A percentile compares a stretch with the other conserved stretches of the same genome.
phyloP scores from a whole-genome alignment of 495 filamentous ascomycete genomes.

The Trypethelium eluteriae region DNA sequence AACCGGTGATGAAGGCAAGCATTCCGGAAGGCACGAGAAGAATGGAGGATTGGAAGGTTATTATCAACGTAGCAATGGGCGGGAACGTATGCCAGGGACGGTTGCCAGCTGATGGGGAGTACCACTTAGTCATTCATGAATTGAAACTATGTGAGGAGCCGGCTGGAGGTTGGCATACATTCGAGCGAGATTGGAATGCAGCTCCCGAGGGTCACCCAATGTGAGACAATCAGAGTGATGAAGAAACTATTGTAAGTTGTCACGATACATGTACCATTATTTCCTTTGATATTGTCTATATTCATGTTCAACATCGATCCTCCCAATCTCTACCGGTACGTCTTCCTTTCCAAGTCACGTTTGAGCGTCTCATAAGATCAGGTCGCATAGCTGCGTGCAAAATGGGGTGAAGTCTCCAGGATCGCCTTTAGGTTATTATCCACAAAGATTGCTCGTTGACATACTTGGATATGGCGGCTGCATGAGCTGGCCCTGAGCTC shows the following conservation, averaged over 20 bases:
- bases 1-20: slow-evolving; percentile 37
- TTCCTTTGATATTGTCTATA: no score
- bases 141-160: slow-evolving; percentile 36
- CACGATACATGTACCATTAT: not conserved
- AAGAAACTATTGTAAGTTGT: not conserved
- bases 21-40: slow-evolving; percentile 38
- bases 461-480: no score
- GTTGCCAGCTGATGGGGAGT: slow-evolving; percentile 35
- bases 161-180: slow-evolving; percentile 37
- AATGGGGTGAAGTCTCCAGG: no score
- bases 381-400: no score
- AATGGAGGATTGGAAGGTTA: slow-evolving; percentile 37
- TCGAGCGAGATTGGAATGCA: slow-evolving; percentile 35
- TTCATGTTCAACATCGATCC: no score
- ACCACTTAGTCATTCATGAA: slow-evolving; percentile 39
- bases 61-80: slow-evolving; percentile 43
- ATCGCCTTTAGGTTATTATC: no score
- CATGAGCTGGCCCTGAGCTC: no score
- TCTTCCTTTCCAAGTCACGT: no score
- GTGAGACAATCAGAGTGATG: slow-evolving; percentile 13
- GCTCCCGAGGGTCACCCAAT: slow-evolving; percentile 34
- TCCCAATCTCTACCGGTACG: no score
- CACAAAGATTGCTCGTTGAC: no score
- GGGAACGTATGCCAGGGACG: slow-evolving; percentile 40
- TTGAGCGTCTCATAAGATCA: no score